Conservation (phyloP, 164 flowering plant genomes). For the Saururus chinensis region DNA sequence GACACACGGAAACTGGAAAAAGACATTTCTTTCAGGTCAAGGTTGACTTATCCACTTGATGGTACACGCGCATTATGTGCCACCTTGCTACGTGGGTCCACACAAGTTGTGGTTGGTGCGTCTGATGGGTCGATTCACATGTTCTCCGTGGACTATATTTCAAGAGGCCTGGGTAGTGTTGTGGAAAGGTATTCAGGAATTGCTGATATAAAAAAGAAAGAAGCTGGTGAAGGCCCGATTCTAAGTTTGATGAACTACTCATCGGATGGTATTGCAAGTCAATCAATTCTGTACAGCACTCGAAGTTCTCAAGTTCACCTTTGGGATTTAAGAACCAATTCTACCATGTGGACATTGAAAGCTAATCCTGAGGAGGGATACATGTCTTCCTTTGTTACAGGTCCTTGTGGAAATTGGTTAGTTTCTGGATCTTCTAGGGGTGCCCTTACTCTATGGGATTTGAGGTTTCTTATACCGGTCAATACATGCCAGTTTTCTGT, state of each 20-base stretch:
- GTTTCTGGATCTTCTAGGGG: constrained; percentile 98
- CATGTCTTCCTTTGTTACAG: constrained; percentile 62
- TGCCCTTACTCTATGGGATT: constrained; percentile 92
- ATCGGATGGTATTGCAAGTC: constrained; percentile 42
- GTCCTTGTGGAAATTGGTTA: constrained; percentile 93
- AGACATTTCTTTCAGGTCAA: constrained; percentile 94
- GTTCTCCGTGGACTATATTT: constrained; percentile 83
- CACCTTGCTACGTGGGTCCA: constrained; percentile 67
- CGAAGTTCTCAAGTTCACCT: constrained; percentile 84
- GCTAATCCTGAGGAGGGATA: constrained; percentile 83
- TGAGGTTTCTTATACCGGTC: constrained; percentile 88
- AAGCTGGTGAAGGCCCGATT: constrained; percentile 77
- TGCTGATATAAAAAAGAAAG: constrained; percentile 71
- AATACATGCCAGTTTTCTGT: constrained; percentile 78
- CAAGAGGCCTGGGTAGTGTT: constrained; percentile 78
- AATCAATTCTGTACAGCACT: constrained; percentile 77
- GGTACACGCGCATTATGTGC: constrained; percentile 85
- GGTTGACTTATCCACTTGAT: constrained; percentile 76
- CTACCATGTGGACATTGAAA: constrained; percentile 57
- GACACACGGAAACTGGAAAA: constrained; percentile 89
- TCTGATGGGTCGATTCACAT: constrained; percentile 74
- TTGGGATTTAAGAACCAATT: constrained; percentile 69
- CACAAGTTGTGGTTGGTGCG: constrained; percentile 86
- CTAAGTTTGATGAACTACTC: constrained; percentile 56
- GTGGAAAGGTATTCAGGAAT: constrained; percentile 92